phyloP scores from a whole-genome alignment of 2,329 filamentous ascomycete species.

The Torrubiella hemipterigena region DNA sequence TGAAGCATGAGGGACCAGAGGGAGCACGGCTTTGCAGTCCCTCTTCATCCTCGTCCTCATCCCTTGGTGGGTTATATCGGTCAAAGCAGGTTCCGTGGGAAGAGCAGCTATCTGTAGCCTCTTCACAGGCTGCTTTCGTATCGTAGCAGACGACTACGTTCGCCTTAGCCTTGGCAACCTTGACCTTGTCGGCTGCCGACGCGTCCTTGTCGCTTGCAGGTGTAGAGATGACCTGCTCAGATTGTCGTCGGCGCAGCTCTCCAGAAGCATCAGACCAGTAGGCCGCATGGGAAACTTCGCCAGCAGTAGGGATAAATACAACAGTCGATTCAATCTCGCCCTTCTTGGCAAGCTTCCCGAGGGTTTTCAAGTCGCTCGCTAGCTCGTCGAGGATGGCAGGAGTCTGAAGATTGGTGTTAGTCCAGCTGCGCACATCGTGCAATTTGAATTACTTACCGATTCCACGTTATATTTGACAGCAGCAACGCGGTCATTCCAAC shows the following conservation, averaged over 20 bases:
- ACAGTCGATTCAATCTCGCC: constrained; percentile 45
- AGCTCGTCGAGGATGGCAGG: constrained; percentile 15
- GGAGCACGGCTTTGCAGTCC: constrained; percentile 19
- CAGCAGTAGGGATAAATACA: constrained; percentile 39
- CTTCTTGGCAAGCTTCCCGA: constrained; percentile 30
- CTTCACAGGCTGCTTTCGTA: constrained; percentile 54
- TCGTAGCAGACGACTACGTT: constrained; percentile 63
- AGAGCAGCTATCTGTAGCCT: constrained; percentile 66
- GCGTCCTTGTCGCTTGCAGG: constrained; percentile 12
- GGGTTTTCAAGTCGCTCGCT: constrained; percentile 30
- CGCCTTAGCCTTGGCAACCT: constrained; percentile 22
- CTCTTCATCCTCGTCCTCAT: constrained; percentile 24
- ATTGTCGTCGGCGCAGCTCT: constrained; percentile 35
- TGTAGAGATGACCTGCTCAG: constrained; percentile 33
- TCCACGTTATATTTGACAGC: constrained; percentile 30
- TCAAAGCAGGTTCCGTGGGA: constrained; percentile 67
- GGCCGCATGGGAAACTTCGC: constrained; percentile 21
- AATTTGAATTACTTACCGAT: constrained; percentile 30
- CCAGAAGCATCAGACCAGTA: constrained; percentile 27
- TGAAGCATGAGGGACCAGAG: no score
- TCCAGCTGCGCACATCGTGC: no score
- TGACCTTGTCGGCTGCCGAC: constrained; percentile 12
- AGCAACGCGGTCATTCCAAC: constrained; percentile 31
- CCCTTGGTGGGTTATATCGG: constrained; percentile 33
- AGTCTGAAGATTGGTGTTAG: constrained; percentile 16